Evolutionary conservation across 108 stramenopile genomes (phyloP).

Genomic region (Pseudonitzschia multistriata): DNA sequence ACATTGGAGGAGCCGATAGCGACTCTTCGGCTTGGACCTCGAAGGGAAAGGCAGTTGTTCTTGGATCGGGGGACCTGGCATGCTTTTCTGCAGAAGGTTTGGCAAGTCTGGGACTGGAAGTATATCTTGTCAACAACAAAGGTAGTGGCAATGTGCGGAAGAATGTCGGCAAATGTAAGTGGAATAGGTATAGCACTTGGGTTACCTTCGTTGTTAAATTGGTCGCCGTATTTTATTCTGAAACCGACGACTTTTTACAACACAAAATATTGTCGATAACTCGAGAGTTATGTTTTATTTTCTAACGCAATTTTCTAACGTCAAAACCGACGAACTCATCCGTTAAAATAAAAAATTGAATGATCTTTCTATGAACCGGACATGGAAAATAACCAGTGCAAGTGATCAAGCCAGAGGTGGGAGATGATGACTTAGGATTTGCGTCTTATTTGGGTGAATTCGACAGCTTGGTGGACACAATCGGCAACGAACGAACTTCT

Average conservation of each 20-base stretch:
- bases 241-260: background rate
- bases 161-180: slow-evolving; percentile 29
- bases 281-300: background rate
- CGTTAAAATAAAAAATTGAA: background rate
- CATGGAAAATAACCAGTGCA: slow-evolving; percentile 23
- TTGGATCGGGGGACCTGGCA: slow-evolving; percentile 74
- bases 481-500: slow-evolving; percentile 49
- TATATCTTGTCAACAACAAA: slow-evolving; percentile 56
- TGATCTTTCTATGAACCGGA: background rate
- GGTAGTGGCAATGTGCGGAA: slow-evolving; percentile 22
- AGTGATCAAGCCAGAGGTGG: slow-evolving; percentile 51
- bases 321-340: too few species aligned
- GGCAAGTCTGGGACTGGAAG: slow-evolving; percentile 63
- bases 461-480: slow-evolving; percentile 76
- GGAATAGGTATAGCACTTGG: background rate
- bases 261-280: background rate
- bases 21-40: slow-evolving; percentile 14
- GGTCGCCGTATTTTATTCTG: background rate
- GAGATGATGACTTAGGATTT: slow-evolving; percentile 62
- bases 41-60: slow-evolving; percentile 51
- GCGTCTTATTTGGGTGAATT: slow-evolving; percentile 57
- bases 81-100: slow-evolving; percentile 66
- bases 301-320: too few species aligned
- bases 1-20: slow-evolving; percentile 51
- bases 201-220: background rate